Percentiles rank a stretch among this genome's conserved stretches.
phyloP scores from a whole-genome alignment of 2,329 filamentous ascomycete species.

The Monosporascus cannonballus region DNA sequence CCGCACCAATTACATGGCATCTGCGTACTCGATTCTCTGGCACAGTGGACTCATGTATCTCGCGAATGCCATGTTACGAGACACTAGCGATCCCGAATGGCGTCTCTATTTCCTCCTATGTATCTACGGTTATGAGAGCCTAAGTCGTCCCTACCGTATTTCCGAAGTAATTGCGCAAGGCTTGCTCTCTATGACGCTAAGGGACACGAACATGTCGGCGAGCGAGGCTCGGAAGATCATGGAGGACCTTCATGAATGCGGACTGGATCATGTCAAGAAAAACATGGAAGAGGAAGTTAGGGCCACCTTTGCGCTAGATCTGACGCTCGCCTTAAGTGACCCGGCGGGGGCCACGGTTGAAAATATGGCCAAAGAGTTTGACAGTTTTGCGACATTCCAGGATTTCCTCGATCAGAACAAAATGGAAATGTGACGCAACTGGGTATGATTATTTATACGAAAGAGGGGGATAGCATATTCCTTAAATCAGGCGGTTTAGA shows the following conservation, averaged over 20 bases:
- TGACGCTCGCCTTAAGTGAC: conserved; percentile 29
- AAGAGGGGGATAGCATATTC: too few species aligned
- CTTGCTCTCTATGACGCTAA: conserved; percentile 30
- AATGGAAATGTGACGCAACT: conserved; percentile 1
- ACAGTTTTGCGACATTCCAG: conserved; percentile 27
- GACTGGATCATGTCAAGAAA: conserved; percentile 9
- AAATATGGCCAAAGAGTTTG: conserved; percentile 27
- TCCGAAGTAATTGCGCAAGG: conserved; percentile 28
- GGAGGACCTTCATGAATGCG: conserved; percentile 20
- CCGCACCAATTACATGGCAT: conserved; percentile 25
- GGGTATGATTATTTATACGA: too few species aligned
- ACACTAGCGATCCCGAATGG: conserved; percentile 23
- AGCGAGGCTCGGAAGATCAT: conserved; percentile 25
- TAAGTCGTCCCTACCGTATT: conserved; percentile 30
- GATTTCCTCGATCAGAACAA: conserved; percentile 22
- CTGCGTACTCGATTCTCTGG: conserved; percentile 33
- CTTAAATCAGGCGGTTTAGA: too few species aligned
- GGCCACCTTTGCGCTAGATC: conserved; percentile 31
- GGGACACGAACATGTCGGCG: conserved; percentile 24
- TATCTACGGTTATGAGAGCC: conserved; percentile 31
- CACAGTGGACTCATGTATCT: conserved; percentile 34
- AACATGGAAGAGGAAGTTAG: conserved; percentile 21
- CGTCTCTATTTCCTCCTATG: conserved; percentile 32
- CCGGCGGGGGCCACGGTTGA: conserved; percentile 28
- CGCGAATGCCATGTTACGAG: conserved; percentile 29